Base-by-base conservation (phyloP, 2,329 filamentous ascomycete genomes). In the Paecilomyces fulvus region DNA sequence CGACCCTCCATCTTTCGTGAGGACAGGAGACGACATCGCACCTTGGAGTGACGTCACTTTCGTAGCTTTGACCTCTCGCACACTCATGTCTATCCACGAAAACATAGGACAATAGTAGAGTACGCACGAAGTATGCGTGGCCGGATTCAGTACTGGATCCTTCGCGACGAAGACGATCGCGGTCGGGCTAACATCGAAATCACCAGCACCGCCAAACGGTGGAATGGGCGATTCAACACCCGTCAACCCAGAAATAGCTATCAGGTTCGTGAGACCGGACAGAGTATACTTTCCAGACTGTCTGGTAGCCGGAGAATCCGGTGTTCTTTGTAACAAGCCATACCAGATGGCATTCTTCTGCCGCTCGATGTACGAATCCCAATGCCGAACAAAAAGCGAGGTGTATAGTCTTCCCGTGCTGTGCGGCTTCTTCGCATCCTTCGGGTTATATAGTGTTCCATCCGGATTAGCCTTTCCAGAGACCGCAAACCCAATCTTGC, bases 341-440 rank as follows among this genome's bases (percentile, higher is more conserved):
- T 75, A 77, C 65, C 74, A 81, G 49, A 82, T 75, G 0, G 78
- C 65, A 59, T 78, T 79, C 54, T 71, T 74, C 63, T 80, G 72
- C n/a, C 75, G 73, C 21, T 74, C 73, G 12, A 79, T 65, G 60
- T 77, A 81, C 5, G 73, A 66, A 60, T 81, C 79, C 79, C 79
- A 81, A 60, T 81, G 79, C 33, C 79, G 71, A 11, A 81, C 79
- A 62, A 77, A 80, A 17, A 80, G 69, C 8, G 73, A 77, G 20
- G 77, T 77, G 61, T 81, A 82, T 3, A 81, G 62, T 51, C 67
- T 73, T 1, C 77, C 79, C 1, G 75, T 77, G 14, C 72, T 77
- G 21, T 68, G 59, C 1, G 77, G 72, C 59, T 78, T 77, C 43
- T 74, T 73, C 4, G 72, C 75, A 58, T 78, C 76, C 52, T 80